Percentiles rank a stretch among this genome's conserved stretches.
phyloP scores from a whole-genome alignment of 2,329 filamentous ascomycete genomes.

The Claviceps digitariae region DNA sequence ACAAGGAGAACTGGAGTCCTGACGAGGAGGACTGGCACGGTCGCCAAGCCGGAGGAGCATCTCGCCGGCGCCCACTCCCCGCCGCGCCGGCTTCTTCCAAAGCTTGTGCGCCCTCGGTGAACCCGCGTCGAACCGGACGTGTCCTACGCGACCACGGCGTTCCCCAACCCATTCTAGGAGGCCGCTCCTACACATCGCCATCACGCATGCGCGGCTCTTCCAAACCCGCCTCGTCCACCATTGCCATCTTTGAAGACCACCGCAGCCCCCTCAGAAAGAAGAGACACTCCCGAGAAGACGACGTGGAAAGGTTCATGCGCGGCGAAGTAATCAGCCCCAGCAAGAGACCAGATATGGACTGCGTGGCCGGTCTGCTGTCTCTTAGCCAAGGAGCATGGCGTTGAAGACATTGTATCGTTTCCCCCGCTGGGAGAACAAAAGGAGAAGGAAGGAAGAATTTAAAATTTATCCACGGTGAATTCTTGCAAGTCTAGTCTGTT shows the following conservation, averaged over 20 bases:
- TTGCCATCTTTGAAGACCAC: conserved; percentile 40
- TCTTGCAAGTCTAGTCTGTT: not conserved
- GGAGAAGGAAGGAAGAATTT: too few species aligned
- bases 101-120: conserved; percentile 9
- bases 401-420: too few species aligned
- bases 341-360: conserved; percentile 73
- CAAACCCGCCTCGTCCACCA: conserved; percentile 16
- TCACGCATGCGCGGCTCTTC: conserved; percentile 17
- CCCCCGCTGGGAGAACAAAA: too few species aligned
- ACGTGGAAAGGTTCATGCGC: conserved; percentile 63
- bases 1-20: conserved; percentile 85
- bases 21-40: conserved; percentile 29
- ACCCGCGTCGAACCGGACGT: conserved; percentile 28
- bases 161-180: conserved; percentile 17
- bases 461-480: too few species aligned
- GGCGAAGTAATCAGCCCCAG: conserved; percentile 50
- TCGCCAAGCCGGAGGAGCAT: not conserved
- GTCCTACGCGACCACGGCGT: conserved; percentile 27
- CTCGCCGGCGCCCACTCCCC: conserved; percentile 23
- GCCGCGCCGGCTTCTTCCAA: conserved; percentile 14
- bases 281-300: conserved; percentile 27
- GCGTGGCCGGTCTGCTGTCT: conserved; percentile 76
- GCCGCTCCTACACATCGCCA: conserved; percentile 29
- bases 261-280: conserved; percentile 7
- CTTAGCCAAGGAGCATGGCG: conserved; percentile 89